phyloP scores from a whole-genome alignment of 2,329 filamentous ascomycete species.

The Incumbomyces lentus region DNA sequence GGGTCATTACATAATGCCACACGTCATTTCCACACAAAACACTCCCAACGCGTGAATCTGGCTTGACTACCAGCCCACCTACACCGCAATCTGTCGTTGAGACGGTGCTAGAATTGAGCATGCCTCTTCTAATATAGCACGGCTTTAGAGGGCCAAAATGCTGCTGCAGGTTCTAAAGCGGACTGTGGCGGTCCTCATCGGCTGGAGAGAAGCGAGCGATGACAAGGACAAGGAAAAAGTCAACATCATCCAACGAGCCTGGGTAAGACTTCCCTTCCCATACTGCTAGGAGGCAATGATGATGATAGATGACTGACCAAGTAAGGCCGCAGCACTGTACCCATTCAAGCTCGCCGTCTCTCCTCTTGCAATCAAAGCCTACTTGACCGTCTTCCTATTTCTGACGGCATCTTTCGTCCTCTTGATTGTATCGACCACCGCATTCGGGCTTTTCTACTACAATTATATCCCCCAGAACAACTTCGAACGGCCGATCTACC shows the following conservation, averaged over 20 bases:
- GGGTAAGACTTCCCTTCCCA: neutral
- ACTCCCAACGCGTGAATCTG: too few species aligned
- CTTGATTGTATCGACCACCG: slow-evolving; percentile 46
- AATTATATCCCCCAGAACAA: slow-evolving; percentile 58
- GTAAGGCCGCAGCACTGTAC: slow-evolving; percentile 42
- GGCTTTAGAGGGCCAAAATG: neutral
- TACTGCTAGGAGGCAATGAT: neutral
- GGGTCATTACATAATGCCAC: too few species aligned
- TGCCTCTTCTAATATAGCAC: too few species aligned
- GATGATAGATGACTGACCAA: slow-evolving; percentile 11
- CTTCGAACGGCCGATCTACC: slow-evolving; percentile 50
- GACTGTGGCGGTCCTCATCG: slow-evolving; percentile 1
- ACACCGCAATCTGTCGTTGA: too few species aligned
- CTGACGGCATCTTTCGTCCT: slow-evolving; percentile 44
- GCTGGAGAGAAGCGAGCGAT: slow-evolving; percentile 4
- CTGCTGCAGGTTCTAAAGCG: slow-evolving; percentile 1
- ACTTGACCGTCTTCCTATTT: slow-evolving; percentile 50
- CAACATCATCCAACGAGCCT: neutral
- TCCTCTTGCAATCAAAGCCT: slow-evolving; percentile 52
- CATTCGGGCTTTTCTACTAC: slow-evolving; percentile 59
- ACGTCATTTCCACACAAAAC: too few species aligned
- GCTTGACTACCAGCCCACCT: too few species aligned
- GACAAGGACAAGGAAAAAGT: slow-evolving; percentile 7
- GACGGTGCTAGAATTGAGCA: too few species aligned
- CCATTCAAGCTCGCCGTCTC: slow-evolving; percentile 49